Base-by-base conservation (phyloP, 768 basidiomycete genomes). In the Psilocybe azurescens region DNA sequence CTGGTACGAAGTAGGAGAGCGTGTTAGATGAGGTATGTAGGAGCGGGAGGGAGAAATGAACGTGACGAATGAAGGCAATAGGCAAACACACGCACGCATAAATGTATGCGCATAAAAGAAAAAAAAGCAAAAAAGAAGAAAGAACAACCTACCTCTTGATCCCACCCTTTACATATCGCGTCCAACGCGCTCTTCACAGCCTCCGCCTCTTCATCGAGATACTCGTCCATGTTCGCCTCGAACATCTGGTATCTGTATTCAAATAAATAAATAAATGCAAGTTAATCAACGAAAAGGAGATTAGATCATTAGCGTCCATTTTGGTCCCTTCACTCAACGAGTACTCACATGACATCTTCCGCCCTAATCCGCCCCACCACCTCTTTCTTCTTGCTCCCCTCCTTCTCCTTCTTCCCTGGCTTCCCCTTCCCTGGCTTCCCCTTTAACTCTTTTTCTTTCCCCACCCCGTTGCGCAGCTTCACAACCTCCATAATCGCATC, bases 141-240 rank as follows among this genome's bases (percentile, higher is more conserved):
- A 24, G 2, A 10, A 24, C 24, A 14, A 68, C 78, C 14, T 57
- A 93, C 93, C 75, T 91, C 83, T 7, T 78, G 79, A 60, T 96
- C 91, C 97, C 95, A 98, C 1, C 78, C 81, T 60, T 85, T 85
- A 72, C 91, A 95, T 13, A 91, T 90, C 2, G 74, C 78, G 33
- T 93, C 91, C 58, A 97, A 86, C 0, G 83, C 78, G 4, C 81
- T 82, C 69, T 94, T 94, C 53, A 94, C 82, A 61, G 83, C 84
- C 60, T 97, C 96, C 5, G 90, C 83, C 73, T 99, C 97, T 70
- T 98, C 95, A 62, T 95, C 91, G 2, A 99, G 88, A 69, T 99
- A 99, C 70, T 98, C 96, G 71, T 97, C 96, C 94, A 99, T 97
- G 73, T 96, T 92, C 9, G 84, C 80, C 74, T 99, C 96, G 67